These are phyloP conservation scores for Themeda triandra DNA, from an alignment of 176 grass and related monocot species.

Conservation along the genomic window DNA sequence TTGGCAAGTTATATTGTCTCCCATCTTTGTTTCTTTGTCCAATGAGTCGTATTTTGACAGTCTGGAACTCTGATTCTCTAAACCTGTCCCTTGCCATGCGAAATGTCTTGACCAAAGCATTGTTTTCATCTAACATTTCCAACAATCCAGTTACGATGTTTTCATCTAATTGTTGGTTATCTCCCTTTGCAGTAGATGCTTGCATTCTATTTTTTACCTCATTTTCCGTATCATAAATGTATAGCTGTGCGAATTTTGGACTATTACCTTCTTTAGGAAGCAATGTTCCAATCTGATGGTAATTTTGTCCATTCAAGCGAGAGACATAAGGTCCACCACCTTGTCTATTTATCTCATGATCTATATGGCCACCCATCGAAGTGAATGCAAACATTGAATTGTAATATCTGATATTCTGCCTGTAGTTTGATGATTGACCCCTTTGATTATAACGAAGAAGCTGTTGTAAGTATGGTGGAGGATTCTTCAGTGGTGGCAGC, in stretches of 20 bases:
- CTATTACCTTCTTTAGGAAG: background rate
- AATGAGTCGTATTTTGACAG: background rate
- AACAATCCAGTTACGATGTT: background rate
- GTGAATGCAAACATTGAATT: slow-evolving; percentile 26
- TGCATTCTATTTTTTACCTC: slow-evolving; percentile 20
- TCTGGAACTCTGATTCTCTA: background rate
- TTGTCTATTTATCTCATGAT: slow-evolving; percentile 22
- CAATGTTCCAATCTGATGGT: slow-evolving; percentile 21
- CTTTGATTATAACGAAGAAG: background rate
- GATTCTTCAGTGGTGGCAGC: background rate
- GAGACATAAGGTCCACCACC: slow-evolving; percentile 24
- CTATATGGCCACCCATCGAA: slow-evolving; percentile 15
- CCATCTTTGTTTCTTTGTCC: background rate
- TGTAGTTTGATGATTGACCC: too few species aligned
- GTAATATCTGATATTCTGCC: too few species aligned
- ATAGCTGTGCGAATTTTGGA: slow-evolving; percentile 13
- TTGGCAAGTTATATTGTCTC: slow-evolving; percentile 13
- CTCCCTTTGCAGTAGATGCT: background rate
- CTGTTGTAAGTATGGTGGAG: background rate
- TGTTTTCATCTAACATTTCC: slow-evolving; percentile 28
- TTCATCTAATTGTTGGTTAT: background rate
- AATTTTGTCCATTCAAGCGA: background rate
- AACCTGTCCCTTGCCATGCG: slow-evolving; percentile 22
- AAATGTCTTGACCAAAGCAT: slow-evolving; percentile 24
- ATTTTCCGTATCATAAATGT: slow-evolving; percentile 28